Percentiles rank a stretch among this genome's conserved stretches.
These are phyloP conservation scores for Yamadazyma songkhlaensis DNA, from an alignment of 1,139 yeast genomes.

Conservation along the genomic window DNA sequence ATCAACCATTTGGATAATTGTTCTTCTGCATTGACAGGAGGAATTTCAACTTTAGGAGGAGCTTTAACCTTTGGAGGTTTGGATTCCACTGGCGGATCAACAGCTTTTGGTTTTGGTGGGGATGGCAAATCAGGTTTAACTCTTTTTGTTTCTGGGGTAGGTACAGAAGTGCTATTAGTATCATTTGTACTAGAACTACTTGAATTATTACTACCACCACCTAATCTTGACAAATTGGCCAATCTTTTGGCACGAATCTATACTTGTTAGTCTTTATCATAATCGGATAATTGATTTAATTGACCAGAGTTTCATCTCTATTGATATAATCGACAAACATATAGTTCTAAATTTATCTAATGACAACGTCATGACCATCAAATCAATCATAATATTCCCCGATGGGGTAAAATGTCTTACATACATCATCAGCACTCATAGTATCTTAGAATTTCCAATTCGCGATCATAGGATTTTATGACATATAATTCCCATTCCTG, in stretches of 20 bases:
- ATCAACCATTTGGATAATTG: constrained; percentile 29
- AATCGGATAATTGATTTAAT: too few species aligned
- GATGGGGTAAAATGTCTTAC: constrained; percentile 7
- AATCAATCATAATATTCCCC: not conserved
- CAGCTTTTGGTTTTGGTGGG: not conserved
- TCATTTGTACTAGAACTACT: not conserved
- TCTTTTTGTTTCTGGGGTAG: not conserved
- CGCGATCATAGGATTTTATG: not conserved
- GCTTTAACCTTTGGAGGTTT: not conserved
- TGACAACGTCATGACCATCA: too few species aligned
- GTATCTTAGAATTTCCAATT: not conserved
- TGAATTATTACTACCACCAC: not conserved
- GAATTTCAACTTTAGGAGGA: constrained; percentile 1
- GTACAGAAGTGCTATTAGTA: not conserved
- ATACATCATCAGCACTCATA: constrained; percentile 24
- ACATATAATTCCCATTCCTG: not conserved
- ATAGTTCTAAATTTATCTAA: too few species aligned
- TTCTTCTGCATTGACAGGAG: constrained; percentile 14
- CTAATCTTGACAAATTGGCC: constrained; percentile 39
- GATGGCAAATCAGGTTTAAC: constrained; percentile 6
- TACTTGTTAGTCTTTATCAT: constrained; percentile 18
- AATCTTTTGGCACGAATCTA: constrained; percentile 56
- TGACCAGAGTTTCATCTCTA: too few species aligned
- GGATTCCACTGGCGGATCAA: not conserved
- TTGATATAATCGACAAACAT: too few species aligned